Evolutionary conservation across 106 monocot species (phyloP).

Genomic region (Alisma plantagoaquatica): DNA sequence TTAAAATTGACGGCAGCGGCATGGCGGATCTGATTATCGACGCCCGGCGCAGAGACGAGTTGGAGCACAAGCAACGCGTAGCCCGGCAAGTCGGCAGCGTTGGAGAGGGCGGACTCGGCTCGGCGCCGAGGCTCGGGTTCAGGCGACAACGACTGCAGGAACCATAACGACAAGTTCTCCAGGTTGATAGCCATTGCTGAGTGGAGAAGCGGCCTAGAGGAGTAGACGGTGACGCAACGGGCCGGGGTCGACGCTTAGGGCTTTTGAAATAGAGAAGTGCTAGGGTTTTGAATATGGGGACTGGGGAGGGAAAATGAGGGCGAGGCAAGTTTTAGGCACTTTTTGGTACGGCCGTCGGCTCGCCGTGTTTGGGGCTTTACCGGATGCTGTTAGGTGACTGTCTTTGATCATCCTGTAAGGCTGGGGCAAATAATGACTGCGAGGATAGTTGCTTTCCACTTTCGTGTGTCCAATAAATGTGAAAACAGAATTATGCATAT

Average conservation of each 20-base stretch:
- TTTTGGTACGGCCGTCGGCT: too few relatives aligned
- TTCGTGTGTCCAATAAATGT: too few relatives aligned
- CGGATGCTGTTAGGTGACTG: too few relatives aligned
- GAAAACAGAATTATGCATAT: too few relatives aligned
- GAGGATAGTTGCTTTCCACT: too few relatives aligned
- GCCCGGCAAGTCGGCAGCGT: constrained; percentile 35
- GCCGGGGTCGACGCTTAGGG: too few relatives aligned
- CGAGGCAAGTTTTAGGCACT: too few relatives aligned
- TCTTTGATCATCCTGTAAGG: too few relatives aligned
- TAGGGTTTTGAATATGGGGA: background rate
- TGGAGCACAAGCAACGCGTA: constrained; percentile 69
- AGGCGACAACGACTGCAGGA: constrained; percentile 71
- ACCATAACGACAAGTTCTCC: constrained; percentile 53
- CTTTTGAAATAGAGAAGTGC: background rate
- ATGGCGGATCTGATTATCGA: constrained; percentile 42
- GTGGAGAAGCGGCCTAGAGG: background rate
- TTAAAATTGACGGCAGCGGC: constrained; percentile 51
- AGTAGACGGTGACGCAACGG: too few relatives aligned
- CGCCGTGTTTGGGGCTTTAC: too few relatives aligned
- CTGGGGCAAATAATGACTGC: too few relatives aligned
- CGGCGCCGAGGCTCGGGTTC: constrained; percentile 55
- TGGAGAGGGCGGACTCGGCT: constrained; percentile 56
- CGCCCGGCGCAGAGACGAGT: constrained; percentile 37
- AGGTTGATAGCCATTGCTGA: constrained; percentile 22
- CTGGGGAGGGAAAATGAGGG: too few relatives aligned